Evolutionary conservation across 768 basidiomycete genomes (phyloP).

Genomic region (Leccinum ochraceum): DNA sequence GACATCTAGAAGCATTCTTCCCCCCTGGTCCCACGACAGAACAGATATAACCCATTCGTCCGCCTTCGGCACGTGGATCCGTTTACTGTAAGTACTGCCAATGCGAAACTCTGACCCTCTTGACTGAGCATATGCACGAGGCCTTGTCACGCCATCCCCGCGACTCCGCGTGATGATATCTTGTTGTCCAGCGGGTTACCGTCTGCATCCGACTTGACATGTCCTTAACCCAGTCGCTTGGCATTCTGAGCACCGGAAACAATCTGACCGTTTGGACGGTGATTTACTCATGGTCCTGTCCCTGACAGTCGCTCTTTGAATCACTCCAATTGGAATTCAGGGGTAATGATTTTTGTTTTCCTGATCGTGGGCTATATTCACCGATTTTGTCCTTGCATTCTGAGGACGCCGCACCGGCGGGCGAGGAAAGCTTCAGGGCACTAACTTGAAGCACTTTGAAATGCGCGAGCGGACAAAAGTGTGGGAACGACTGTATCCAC

Average conservation of each 20-base stretch:
- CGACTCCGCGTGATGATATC: constrained; percentile 20
- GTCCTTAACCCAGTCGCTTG: background rate
- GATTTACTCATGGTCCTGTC: background rate
- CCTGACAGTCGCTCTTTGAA: background rate
- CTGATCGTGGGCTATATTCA: no score
- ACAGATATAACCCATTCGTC: no score
- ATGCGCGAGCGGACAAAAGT: no score
- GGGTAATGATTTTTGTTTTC: background rate
- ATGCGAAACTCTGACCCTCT: background rate
- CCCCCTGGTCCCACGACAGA: no score
- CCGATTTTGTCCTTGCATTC: background rate
- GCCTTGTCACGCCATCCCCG: constrained; percentile 14
- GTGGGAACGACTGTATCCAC: no score
- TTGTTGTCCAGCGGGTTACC: background rate
- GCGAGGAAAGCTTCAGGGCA: no score
- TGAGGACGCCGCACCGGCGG: no score
- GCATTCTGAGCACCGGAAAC: background rate
- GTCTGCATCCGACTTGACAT: background rate
- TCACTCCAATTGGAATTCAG: background rate
- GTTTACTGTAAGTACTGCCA: constrained; percentile 7
- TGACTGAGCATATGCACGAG: constrained; percentile 6
- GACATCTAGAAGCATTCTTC: background rate
- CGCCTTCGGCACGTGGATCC: no score
- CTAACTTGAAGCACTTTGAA: background rate
- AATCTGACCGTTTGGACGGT: constrained; percentile 3